Conservation (phyloP, 306 rosid species). For the Hippophae rhamnoides region DNA sequence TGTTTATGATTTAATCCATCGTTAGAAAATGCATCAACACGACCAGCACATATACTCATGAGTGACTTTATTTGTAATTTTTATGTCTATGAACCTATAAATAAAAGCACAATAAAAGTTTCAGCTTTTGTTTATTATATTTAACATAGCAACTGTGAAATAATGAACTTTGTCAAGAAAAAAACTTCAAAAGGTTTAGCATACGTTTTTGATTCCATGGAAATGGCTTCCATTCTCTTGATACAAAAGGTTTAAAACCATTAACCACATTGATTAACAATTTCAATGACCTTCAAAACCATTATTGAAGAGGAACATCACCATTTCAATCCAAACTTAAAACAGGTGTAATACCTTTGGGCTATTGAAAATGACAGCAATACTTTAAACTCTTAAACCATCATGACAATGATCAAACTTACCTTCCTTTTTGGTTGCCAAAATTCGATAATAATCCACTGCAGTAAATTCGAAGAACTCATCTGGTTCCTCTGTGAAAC, state of each 20-base stretch:
- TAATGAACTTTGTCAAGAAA: no score
- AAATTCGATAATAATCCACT: slow-evolving; percentile 57
- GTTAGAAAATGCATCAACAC: neutral
- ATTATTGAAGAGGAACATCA: no score
- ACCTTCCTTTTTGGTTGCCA: slow-evolving; percentile 66
- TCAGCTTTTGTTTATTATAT: no score
- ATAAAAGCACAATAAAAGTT: neutral
- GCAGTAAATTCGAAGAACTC: slow-evolving; percentile 72
- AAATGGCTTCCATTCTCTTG: neutral
- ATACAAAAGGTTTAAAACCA: neutral
- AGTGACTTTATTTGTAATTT: neutral
- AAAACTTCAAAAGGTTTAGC: neutral
- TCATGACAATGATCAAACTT: slow-evolving; percentile 12
- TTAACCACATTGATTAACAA: neutral
- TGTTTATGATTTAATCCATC: slow-evolving; percentile 17
- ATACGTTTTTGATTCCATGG: no score
- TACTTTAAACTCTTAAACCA: neutral
- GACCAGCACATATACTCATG: neutral
- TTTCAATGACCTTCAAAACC: neutral
- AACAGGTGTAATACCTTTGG: neutral
- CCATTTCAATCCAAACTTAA: neutral
- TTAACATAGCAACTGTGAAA: no score
- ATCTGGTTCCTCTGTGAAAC: slow-evolving; percentile 46
- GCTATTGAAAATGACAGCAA: neutral
- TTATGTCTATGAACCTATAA: neutral